These are phyloP conservation scores for Fusarium subglutinans DNA, from an alignment of 2,329 filamentous ascomycete species.

Conservation along the genomic window DNA sequence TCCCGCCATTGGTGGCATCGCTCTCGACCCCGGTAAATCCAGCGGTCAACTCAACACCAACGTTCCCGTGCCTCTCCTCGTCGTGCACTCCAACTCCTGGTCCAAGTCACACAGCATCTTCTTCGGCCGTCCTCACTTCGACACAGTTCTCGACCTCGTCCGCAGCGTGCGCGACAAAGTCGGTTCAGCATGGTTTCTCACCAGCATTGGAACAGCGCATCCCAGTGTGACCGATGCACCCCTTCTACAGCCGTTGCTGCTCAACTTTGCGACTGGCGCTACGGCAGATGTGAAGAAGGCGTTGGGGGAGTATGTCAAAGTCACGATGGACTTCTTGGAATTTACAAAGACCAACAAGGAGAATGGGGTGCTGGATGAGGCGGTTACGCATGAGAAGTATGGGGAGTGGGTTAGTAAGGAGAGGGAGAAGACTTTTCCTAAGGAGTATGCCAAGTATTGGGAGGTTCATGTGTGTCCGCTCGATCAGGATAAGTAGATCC, in stretches of 20 bases:
- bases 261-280: slow-evolving; percentile 70
- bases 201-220: slow-evolving; percentile 65
- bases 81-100: slow-evolving; percentile 74
- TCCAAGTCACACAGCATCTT: slow-evolving; percentile 65
- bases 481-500: neutral
- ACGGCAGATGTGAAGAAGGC: slow-evolving; percentile 66
- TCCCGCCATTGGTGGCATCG: slow-evolving; percentile 64
- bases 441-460: slow-evolving; percentile 51
- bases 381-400: slow-evolving; percentile 55
- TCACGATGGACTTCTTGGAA: slow-evolving; percentile 65
- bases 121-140: slow-evolving; percentile 71
- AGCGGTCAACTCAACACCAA: slow-evolving; percentile 69
- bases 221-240: slow-evolving; percentile 74
- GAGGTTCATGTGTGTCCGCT: slow-evolving; percentile 53
- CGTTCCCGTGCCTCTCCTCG: slow-evolving; percentile 65
- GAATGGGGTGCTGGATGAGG: slow-evolving; percentile 59
- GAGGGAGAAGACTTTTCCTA: slow-evolving; percentile 45
- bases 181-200: slow-evolving; percentile 63
- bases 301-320: slow-evolving; percentile 67
- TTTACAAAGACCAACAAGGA: slow-evolving; percentile 55
- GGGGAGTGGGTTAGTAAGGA: slow-evolving; percentile 52
- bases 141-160: slow-evolving; percentile 67
- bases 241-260: slow-evolving; percentile 67
- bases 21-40: slow-evolving; percentile 72
- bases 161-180: slow-evolving; percentile 54